Evolutionary conservation across 208 protist genomes (phyloP), one percentile per base, ranked within the genome.

Genomic region (Sergeia podlipaevii): DNA sequence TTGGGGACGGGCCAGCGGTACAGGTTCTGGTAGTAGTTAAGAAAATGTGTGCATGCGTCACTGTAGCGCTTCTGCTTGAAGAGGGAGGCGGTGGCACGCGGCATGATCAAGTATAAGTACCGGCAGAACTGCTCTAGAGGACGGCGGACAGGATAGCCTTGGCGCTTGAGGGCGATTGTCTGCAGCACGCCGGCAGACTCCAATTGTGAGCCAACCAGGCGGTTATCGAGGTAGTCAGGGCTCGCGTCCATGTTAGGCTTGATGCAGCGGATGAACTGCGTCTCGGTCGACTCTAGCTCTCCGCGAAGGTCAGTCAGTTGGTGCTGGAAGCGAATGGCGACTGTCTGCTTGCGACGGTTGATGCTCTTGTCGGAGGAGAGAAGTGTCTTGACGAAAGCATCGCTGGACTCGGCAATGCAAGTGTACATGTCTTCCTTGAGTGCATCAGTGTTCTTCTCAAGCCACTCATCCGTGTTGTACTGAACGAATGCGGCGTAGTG

Each of bases 181-280:
- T 96, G 85, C 28, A 96, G 55, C 48, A 97, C 85, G 56, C 89
- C 89, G 30, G 87, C 81, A 27, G 85, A 96, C 62, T 91, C 77
- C 38, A 97, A 77, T 77, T 97, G 93, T 17, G 70, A 71, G 50
- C 84, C 82, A 39, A 97, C 86, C 47, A 88, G 53, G 36, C 37
- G 39, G 65, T 89, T 93, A 48, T 93, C 77, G 6, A 95, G 69
- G 20, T 68, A 56, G 3, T 54, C 23, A 17, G 88, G 74, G 43
- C 66, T 80, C 20, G 87, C 80, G 15, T 74, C 56, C 65, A 70
- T 74, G 69, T 97, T 97, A 4, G 93, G 91, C 60, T 95, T 96
- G 58, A 97, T 93, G 77, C 91, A 97, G 27, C 93, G 82, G 23
- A 97, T 93, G 59, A 97, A 97, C 47, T 96, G 89, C n/a, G 91